A percentile compares a stretch with the other conserved stretches of the same genome.
Conservation (phyloP, 2,329 filamentous ascomycete genomes). For the Alternaria sp. region DNA sequence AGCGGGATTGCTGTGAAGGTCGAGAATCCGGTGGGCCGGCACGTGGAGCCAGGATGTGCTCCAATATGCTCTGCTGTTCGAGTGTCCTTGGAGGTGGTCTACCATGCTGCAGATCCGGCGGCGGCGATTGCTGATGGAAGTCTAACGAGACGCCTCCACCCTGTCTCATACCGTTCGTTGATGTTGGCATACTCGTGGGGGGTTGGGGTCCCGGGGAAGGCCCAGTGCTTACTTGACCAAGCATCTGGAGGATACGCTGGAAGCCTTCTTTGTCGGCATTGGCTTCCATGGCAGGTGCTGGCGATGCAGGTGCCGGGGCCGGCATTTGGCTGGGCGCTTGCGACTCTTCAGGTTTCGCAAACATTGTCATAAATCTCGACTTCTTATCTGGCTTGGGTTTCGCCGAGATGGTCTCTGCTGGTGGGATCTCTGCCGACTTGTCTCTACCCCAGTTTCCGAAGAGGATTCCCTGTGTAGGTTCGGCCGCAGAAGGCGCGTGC, state of each 20-base stretch:
- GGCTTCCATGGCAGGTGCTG: slow-evolving; percentile 48
- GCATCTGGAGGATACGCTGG: slow-evolving; percentile 79
- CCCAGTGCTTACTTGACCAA: slow-evolving; percentile 60
- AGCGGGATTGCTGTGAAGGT: slow-evolving; percentile 37
- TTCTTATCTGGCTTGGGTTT: slow-evolving; percentile 68
- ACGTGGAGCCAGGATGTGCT: slow-evolving; percentile 44
- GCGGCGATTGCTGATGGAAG: slow-evolving; percentile 40
- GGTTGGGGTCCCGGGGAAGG: slow-evolving; percentile 23
- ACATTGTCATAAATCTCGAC: slow-evolving; percentile 85
- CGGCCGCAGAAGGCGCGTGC: slow-evolving; percentile 67
- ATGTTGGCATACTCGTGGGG: slow-evolving; percentile 27
- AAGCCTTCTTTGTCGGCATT: slow-evolving; percentile 84
- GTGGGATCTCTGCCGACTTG: slow-evolving; percentile 49
- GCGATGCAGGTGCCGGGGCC: slow-evolving; percentile 23
- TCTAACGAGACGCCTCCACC: slow-evolving; percentile 41
- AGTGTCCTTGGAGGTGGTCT: slow-evolving; percentile 35
- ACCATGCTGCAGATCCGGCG: slow-evolving; percentile 33
- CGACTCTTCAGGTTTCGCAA: slow-evolving; percentile 50
- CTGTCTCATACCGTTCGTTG: slow-evolving; percentile 36
- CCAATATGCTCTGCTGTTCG: slow-evolving; percentile 46
- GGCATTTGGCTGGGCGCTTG: slow-evolving; percentile 20
- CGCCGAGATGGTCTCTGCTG: slow-evolving; percentile 29
- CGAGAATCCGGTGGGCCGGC: slow-evolving; percentile 39
- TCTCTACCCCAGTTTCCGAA: slow-evolving; percentile 68
- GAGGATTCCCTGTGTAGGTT: slow-evolving; percentile 77